Evolutionary conservation across 192 early-diverging fungal species (phyloP), one percentile per base, ranked within the genome.

Genomic region (Entomortierella beljakovae): DNA sequence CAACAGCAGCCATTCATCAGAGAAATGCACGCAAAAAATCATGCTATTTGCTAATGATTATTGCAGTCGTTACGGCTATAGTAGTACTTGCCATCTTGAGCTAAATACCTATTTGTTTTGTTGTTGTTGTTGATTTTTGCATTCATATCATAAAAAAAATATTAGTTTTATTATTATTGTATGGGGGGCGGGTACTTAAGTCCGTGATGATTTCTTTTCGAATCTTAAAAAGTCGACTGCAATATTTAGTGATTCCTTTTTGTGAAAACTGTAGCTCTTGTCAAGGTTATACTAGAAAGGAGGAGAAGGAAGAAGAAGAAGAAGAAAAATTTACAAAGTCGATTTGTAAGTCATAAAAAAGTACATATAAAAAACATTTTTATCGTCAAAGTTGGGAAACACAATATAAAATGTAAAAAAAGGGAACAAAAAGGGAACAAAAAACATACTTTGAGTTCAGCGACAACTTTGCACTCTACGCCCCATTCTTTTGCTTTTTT

Each of bases 1-100:
- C 87, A 13, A 80, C 82, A n/a, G 98, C 98, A 2, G 89, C 84
- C 51, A 87, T 90, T 38, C 87, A 95, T 70, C 95, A 97, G 61
- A 88, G 87, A 54, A 86, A 86, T 38, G 86, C 95, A 6, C 88
- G 91, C 64, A 94, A 92, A 70, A 90, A 88, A 32, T 90, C 93
- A 87, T 97, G 94, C 80, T 97, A 92, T 70, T 70, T 99, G 20
- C 64, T 96, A 54, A 73, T 95, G 37, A 89, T 97, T 73, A 73
- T 90, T 26, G 87, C 92, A 0, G 84, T 95, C 22, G 90, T 97
- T 35, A 73, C 62, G 2, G 69, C 25, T 3, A 46, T 84, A 13
- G 82, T 84, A 15, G 55, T 81, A 23, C 58, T 84, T 20, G 82
- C 82, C 6, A 63, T 64, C 10, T 50, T 70, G 2, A 70, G 56